These are phyloP conservation scores for Sanghuangporus weigelae DNA, from an alignment of 1,284 basidiomycete species.

Conservation along the genomic window DNA sequence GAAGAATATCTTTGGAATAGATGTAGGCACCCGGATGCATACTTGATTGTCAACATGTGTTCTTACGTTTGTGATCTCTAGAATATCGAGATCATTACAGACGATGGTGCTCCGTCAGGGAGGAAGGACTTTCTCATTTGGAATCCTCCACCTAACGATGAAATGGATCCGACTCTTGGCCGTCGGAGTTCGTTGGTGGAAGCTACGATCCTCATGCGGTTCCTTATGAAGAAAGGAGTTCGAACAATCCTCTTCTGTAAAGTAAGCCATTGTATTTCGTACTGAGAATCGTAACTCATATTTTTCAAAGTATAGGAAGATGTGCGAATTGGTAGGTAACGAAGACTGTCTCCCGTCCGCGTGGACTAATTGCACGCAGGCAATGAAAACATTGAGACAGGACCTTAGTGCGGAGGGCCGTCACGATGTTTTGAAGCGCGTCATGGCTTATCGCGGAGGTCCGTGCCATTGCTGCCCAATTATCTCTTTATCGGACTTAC, in stretches of 20 bases:
- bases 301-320: constrained; percentile 43
- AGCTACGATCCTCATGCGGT: constrained; percentile 72
- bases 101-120: constrained; percentile 84
- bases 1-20: constrained; percentile 68
- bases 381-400: constrained; percentile 75
- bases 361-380: constrained; percentile 32
- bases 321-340: constrained; percentile 68
- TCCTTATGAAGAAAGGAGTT: constrained; percentile 77
- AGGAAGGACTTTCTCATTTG: constrained; percentile 76
- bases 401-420: constrained; percentile 75
- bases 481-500: not conserved
- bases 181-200: constrained; percentile 63
- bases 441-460: constrained; percentile 86
- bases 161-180: constrained; percentile 51
- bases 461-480: not conserved
- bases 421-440: constrained; percentile 69
- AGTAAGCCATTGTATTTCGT: constrained; percentile 35
- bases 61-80: constrained; percentile 20
- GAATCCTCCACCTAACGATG: constrained; percentile 67
- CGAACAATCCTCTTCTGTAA: constrained; percentile 87
- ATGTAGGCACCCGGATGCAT: constrained; percentile 27
- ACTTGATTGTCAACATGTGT: not conserved
- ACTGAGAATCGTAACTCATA: not conserved
- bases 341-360: not conserved
- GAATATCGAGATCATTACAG: constrained; percentile 64